A percentile compares a stretch with the other conserved stretches of the same genome.
Evolutionary conservation across 495 filamentous ascomycete genomes (phyloP).

Genomic region (Lepidopterella palustris): DNA sequence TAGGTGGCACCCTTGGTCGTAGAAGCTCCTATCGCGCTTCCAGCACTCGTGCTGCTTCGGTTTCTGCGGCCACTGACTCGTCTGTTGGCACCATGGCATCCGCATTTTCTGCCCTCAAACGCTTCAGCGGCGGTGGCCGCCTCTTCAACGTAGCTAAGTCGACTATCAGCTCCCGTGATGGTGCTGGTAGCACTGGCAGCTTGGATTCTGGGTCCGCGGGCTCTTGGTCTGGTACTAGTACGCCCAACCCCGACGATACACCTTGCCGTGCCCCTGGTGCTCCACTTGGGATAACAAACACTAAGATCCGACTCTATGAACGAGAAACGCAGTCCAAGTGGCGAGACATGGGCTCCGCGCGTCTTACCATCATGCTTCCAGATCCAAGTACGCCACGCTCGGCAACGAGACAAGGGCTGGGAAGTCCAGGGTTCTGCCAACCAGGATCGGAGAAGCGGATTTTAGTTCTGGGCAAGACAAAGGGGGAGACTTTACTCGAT

Average conservation of each 20-base stretch:
- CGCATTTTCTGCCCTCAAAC: slow-evolving; percentile 66
- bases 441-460: slow-evolving; percentile 68
- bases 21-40: slow-evolving; percentile 55
- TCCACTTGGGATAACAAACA: slow-evolving; percentile 51
- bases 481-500: slow-evolving; percentile 66
- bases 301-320: slow-evolving; percentile 76
- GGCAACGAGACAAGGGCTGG: slow-evolving; percentile 29
- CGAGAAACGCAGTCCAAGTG: slow-evolving; percentile 71
- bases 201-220: slow-evolving; percentile 42
- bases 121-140: slow-evolving; percentile 54
- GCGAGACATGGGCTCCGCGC: slow-evolving; percentile 82
- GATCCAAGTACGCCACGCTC: slow-evolving; percentile 43
- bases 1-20: slow-evolving; percentile 40
- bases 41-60: slow-evolving; percentile 45
- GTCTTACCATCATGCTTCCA: slow-evolving; percentile 63
- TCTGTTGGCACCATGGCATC: slow-evolving; percentile 56
- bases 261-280: slow-evolving; percentile 35
- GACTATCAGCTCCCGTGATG: slow-evolving; percentile 52
- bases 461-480: slow-evolving; percentile 62
- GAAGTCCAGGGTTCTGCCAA: slow-evolving; percentile 26
- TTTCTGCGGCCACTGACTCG: slow-evolving; percentile 40
- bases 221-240: slow-evolving; percentile 48
- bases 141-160: slow-evolving; percentile 72
- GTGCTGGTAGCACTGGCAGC: slow-evolving; percentile 56
- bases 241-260: slow-evolving; percentile 52